Base-by-base conservation (phyloP, 352 stramenopile genomes). In the Globisporangium iwayamae region DNA sequence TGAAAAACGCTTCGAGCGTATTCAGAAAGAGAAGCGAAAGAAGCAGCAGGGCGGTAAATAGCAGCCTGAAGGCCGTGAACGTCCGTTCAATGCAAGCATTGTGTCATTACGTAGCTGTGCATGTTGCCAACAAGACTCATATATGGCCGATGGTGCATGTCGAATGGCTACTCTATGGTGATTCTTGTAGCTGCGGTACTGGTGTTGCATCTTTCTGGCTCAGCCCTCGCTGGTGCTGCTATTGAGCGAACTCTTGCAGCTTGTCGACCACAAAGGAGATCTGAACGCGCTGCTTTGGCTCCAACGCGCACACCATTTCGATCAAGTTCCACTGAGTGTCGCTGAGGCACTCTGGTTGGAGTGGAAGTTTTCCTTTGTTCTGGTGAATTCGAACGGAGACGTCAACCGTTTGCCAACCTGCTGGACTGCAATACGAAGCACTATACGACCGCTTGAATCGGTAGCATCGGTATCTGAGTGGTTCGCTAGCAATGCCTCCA, bases 1-100 rank as follows among this genome's bases (percentile, higher is more conserved):
- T 13, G 47, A 64, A 34, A 68, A 67, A 36, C 60, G 60, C 4
- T 14, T 68, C 32, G 65, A 68, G 52, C 65, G 65, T 28, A 59
- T 71, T 34, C 65, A 71, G 45, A 63, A 67, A 25, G 65, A 68
- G 52, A 71, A 69, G 47, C 56, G 54, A 16, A 63, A 51, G 25
- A 46, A 54, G 20, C 54, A 53, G 39, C 56, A 54, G 36, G 48
- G 50, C 2, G 18, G 45, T 3, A 59, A 54, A 25, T 32, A 60
- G 39, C 13, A 55, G 25, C 28, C 8, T 14, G 7, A 62, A 41
- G 10, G 36, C 18, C 5, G n/a, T 55, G 6, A 38, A 55, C 34
- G 4, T 8, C 7, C 7, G 34, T 28, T 28, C 25, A 28, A 28
- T 28, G 25, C 25, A 28, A 28, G 25, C 25, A 28, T 28, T 28